phyloP scores from a whole-genome alignment of 2,329 filamentous ascomycete species.

The Apiospora marii region DNA sequence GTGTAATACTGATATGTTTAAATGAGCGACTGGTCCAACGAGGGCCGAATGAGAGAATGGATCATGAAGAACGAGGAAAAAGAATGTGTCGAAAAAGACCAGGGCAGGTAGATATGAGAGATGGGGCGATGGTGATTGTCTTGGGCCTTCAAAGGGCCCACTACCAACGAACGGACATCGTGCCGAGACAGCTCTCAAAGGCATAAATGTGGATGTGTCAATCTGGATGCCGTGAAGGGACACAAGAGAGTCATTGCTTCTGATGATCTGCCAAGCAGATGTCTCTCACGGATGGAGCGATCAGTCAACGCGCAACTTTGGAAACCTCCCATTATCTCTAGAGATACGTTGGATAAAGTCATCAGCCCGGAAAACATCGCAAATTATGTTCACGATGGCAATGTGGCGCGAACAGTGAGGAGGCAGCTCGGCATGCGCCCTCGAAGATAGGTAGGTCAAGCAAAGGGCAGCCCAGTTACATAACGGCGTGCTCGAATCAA shows the following conservation, averaged over 20 bases:
- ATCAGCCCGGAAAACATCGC: too few species aligned
- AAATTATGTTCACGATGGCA: too few species aligned
- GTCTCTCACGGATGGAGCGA: not conserved
- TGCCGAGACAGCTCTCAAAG: not conserved
- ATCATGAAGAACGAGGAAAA: not conserved
- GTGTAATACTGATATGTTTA: not conserved
- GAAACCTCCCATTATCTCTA: too few species aligned
- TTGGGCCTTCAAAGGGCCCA: not conserved
- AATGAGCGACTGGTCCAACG: too few species aligned
- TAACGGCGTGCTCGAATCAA: too few species aligned
- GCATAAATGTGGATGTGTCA: not conserved
- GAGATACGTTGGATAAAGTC: too few species aligned
- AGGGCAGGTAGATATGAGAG: not conserved
- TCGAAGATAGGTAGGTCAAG: too few species aligned
- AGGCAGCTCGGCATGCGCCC: too few species aligned
- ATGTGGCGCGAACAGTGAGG: too few species aligned
- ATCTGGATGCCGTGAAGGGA: not conserved
- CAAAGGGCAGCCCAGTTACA: too few species aligned
- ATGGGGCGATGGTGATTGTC: not conserved
- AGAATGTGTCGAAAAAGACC: not conserved
- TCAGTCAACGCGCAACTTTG: not conserved
- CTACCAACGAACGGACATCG: not conserved
- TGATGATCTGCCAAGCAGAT: not conserved
- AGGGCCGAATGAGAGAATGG: too few species aligned
- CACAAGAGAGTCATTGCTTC: not conserved